A percentile compares a stretch with the other conserved stretches of the same genome.
Evolutionary conservation across 1,284 basidiomycete species (phyloP).

Genomic region (Agroathelia rolfsii): DNA sequence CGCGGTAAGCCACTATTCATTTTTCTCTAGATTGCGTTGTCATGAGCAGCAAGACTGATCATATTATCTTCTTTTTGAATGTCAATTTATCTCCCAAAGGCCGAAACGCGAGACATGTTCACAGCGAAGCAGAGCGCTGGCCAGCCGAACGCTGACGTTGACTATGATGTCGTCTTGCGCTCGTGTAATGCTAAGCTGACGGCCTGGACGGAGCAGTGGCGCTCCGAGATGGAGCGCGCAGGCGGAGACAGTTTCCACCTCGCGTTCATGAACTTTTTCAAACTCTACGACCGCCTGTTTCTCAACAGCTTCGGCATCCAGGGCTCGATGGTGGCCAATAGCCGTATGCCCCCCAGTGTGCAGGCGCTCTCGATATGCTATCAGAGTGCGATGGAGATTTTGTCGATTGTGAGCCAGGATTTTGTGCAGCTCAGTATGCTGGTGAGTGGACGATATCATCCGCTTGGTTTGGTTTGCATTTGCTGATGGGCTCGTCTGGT

Average conservation of each 20-base stretch:
- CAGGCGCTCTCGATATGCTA: constrained; percentile 65
- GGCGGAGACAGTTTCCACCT: constrained; percentile 61
- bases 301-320: constrained; percentile 74
- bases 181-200: constrained; percentile 63
- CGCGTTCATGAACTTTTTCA: constrained; percentile 63
- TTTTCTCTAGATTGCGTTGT: constrained; percentile 5
- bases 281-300: constrained; percentile 66
- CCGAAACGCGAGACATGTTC: constrained; percentile 68
- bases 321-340: constrained; percentile 38
- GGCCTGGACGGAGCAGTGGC: constrained; percentile 61
- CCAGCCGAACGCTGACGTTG: constrained; percentile 46
- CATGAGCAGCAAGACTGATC: constrained; percentile 3
- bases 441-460: constrained; percentile 33
- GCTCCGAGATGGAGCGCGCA: constrained; percentile 58
- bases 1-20: constrained; percentile 38
- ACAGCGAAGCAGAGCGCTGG: constrained; percentile 40
- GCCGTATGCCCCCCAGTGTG: constrained; percentile 44
- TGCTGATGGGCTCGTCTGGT: constrained; percentile 2
- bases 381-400: constrained; percentile 55
- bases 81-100: too few species aligned
- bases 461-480: too few species aligned
- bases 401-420: constrained; percentile 61
- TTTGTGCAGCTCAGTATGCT: constrained; percentile 67
- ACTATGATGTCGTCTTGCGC: constrained; percentile 58
- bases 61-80: constrained; percentile 11